These are phyloP conservation scores for Vararia minispora DNA, from an alignment of 768 basidiomycete genomes.

Conservation along the genomic window DNA sequence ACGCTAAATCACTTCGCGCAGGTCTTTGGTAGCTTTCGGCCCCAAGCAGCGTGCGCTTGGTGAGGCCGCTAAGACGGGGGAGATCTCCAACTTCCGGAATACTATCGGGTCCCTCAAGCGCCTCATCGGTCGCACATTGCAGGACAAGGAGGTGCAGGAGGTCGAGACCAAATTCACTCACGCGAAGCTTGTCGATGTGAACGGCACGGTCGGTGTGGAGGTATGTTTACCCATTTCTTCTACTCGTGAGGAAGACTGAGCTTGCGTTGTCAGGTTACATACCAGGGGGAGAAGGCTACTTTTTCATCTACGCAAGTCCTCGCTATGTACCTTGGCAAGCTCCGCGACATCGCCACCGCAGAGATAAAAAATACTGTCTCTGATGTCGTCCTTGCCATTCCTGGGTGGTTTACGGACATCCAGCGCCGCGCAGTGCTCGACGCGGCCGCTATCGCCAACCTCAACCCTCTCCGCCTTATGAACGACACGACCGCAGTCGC, in stretches of 20 bases:
- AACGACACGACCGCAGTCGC: slow-evolving; percentile 96
- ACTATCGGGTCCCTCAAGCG: slow-evolving; percentile 91
- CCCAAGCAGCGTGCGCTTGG: slow-evolving; percentile 86
- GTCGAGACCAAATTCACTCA: slow-evolving; percentile 89
- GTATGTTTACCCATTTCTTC: slow-evolving; percentile 32
- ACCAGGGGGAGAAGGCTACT: slow-evolving; percentile 66
- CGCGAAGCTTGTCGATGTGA: slow-evolving; percentile 74
- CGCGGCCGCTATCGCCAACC: slow-evolving; percentile 79
- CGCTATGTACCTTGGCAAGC: slow-evolving; percentile 83
- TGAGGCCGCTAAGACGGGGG: slow-evolving; percentile 93
- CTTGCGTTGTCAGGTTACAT: slow-evolving; percentile 53
- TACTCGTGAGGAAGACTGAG: slow-evolving; percentile 1
- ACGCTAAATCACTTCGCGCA: too few relatives aligned
- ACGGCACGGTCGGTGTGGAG: slow-evolving; percentile 77
- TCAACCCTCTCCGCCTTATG: slow-evolving; percentile 89
- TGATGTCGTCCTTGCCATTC: slow-evolving; percentile 93
- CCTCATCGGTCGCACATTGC: slow-evolving; percentile 69
- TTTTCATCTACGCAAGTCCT: slow-evolving; percentile 89
- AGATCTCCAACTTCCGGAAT: slow-evolving; percentile 97
- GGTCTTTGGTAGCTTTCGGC: slow-evolving; percentile 92
- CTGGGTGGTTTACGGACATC: slow-evolving; percentile 92
- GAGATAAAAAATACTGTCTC: slow-evolving; percentile 84
- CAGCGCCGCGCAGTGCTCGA: slow-evolving; percentile 87
- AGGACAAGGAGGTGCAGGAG: slow-evolving; percentile 73
- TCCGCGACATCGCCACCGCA: slow-evolving; percentile 73